Evolutionary conservation across 306 rosid species (phyloP).

Genomic region (Lathyrus tuberosus): DNA sequence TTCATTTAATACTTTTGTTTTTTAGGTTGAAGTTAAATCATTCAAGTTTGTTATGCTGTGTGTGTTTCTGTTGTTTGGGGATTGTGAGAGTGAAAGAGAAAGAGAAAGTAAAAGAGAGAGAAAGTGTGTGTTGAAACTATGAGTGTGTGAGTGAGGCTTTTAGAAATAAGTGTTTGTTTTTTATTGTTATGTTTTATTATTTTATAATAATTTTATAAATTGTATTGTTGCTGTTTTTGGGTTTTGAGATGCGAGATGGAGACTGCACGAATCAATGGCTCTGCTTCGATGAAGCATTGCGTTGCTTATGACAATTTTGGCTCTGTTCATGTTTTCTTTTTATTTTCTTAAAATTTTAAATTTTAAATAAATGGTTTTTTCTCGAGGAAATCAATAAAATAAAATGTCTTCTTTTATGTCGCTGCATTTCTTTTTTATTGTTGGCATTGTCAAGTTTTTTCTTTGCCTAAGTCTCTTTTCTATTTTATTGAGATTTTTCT

Average conservation of each 20-base stretch:
- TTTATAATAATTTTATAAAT: not conserved
- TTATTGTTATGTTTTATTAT: not conserved
- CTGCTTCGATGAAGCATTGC: slow-evolving; percentile 54
- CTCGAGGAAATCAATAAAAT: not conserved
- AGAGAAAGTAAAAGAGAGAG: not conserved
- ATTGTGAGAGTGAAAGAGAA: slow-evolving; percentile 10
- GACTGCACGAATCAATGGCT: slow-evolving; percentile 74
- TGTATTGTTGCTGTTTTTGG: not conserved
- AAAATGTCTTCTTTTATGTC: not conserved
- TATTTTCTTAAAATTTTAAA: too few species aligned
- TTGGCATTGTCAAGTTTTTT: not conserved
- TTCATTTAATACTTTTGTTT: not conserved
- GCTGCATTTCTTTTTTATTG: too few species aligned
- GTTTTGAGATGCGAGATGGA: slow-evolving; percentile 53
- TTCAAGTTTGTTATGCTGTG: slow-evolving; percentile 27
- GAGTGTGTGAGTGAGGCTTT: slow-evolving; percentile 51
- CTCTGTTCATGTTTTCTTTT: not conserved
- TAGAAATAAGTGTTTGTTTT: slow-evolving; percentile 25
- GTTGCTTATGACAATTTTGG: slow-evolving; percentile 41
- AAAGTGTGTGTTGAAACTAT: slow-evolving; percentile 44
- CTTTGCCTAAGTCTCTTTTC: not conserved
- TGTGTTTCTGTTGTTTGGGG: slow-evolving; percentile 37
- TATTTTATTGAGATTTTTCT: too few species aligned
- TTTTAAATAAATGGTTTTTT: too few species aligned
- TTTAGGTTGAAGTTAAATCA: not conserved